Evolutionary conservation across 352 stramenopile genomes (phyloP).

Genomic region (Pythium sp.): DNA sequence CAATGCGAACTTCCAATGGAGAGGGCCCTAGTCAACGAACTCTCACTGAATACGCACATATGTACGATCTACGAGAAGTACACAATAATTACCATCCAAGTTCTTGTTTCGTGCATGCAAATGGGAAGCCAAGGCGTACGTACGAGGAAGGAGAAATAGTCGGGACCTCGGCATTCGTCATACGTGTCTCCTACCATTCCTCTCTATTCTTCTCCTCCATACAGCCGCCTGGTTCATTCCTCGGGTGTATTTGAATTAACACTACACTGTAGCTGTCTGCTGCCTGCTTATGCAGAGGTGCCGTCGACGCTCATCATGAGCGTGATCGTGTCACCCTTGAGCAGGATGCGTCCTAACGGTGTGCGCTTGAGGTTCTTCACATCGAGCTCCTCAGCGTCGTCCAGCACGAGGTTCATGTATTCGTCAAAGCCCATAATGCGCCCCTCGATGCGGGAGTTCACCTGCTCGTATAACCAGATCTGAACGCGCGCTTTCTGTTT

Average conservation of each 20-base stretch:
- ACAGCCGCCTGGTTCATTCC: neutral
- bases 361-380: conserved; percentile 94
- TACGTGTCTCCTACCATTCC: neutral
- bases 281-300: conserved; percentile 16
- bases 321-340: conserved; percentile 99
- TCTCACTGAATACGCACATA: neutral
- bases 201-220: neutral
- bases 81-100: neutral
- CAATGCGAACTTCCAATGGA: neutral
- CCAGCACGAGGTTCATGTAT: conserved; percentile 99
- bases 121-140: neutral
- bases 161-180: neutral
- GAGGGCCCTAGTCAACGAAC: neutral
- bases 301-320: conserved; percentile 93
- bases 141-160: neutral
- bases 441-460: conserved; percentile 98
- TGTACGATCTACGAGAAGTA: neutral
- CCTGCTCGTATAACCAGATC: conserved; percentile 99
- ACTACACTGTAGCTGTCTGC: neutral
- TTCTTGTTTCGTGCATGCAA: neutral
- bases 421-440: conserved; percentile 98
- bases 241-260: conserved; percentile 6
- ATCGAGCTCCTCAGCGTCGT: conserved; percentile 97
- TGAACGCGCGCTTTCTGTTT: conserved; percentile 94
- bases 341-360: conserved; percentile 96